These are phyloP conservation scores for Podaxis rugospora DNA, from an alignment of 768 basidiomycete species.

Conservation along the genomic window DNA sequence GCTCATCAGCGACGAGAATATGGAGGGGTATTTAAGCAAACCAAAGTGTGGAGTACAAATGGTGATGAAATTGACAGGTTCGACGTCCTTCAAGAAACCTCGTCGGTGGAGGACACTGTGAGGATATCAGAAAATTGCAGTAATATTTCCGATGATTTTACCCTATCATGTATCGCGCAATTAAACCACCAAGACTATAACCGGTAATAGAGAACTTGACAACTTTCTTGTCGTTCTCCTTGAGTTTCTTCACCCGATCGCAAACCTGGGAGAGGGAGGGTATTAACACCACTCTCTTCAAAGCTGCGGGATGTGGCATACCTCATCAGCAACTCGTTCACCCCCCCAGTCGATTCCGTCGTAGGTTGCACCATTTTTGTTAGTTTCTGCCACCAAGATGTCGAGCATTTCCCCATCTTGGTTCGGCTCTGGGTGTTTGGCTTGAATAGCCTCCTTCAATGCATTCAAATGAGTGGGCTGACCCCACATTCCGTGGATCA, in stretches of 20 bases:
- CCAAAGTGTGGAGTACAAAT: constrained; percentile 84
- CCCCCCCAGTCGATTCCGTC: constrained; percentile 85
- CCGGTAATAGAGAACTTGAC: constrained; percentile 71
- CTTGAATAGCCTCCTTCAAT: constrained; percentile 46
- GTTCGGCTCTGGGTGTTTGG: constrained; percentile 30
- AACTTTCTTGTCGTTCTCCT: constrained; percentile 51
- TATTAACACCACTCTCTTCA: background rate
- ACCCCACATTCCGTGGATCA: constrained; percentile 81
- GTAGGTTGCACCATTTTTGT: constrained; percentile 64
- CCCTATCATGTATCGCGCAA: constrained; percentile 78
- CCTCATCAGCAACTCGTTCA: constrained; percentile 78
- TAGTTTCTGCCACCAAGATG: constrained; percentile 62
- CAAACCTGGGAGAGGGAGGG: constrained; percentile 39
- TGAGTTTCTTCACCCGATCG: constrained; percentile 49
- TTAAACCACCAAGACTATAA: constrained; percentile 77
- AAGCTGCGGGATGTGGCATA: constrained; percentile 23
- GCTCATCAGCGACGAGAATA: constrained; percentile 48
- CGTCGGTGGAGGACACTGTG: constrained; percentile 58
- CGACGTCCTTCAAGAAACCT: constrained; percentile 66
- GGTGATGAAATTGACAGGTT: constrained; percentile 78
- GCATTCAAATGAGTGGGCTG: constrained; percentile 61
- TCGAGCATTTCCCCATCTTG: constrained; percentile 45
- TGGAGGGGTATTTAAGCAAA: constrained; percentile 56
- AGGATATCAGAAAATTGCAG: background rate
- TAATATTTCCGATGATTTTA: constrained; percentile 24